Conservation (phyloP, 2,329 filamentous ascomycete genomes). For the Pseudodiploospora longispora region DNA sequence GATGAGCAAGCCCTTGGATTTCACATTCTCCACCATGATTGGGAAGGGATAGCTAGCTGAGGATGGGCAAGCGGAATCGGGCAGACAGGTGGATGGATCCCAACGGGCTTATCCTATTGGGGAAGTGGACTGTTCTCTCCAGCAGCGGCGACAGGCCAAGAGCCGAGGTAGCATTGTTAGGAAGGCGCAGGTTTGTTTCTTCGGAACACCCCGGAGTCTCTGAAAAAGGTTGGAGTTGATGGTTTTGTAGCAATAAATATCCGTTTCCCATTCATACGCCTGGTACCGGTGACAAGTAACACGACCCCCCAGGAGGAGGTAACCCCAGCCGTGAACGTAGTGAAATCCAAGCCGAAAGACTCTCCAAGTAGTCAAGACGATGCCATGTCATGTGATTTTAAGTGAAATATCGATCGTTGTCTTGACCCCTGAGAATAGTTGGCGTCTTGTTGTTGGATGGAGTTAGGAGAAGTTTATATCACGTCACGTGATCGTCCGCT, state of each 20-base stretch:
- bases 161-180: constrained; percentile 13
- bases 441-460: too few relatives aligned
- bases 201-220: constrained; percentile 13
- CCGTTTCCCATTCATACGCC: neutral
- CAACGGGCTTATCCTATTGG: constrained; percentile 25
- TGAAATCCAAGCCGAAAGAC: too few relatives aligned
- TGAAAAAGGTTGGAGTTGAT: constrained; percentile 2
- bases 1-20: neutral
- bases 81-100: constrained; percentile 3
- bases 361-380: too few relatives aligned
- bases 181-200: constrained; percentile 12
- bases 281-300: too few relatives aligned
- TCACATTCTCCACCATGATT: constrained; percentile 1
- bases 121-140: constrained; percentile 23
- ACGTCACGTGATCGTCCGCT: too few relatives aligned
- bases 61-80: neutral
- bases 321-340: too few relatives aligned
- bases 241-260: constrained; percentile 7
- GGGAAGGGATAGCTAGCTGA: neutral
- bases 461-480: too few relatives aligned
- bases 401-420: too few relatives aligned
- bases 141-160: constrained; percentile 15
- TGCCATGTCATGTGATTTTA: too few relatives aligned
- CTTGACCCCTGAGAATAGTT: too few relatives aligned
- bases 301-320: too few relatives aligned